Evolutionary conservation across 306 rosid species (phyloP).

Genomic region (Begonia loranthoides): DNA sequence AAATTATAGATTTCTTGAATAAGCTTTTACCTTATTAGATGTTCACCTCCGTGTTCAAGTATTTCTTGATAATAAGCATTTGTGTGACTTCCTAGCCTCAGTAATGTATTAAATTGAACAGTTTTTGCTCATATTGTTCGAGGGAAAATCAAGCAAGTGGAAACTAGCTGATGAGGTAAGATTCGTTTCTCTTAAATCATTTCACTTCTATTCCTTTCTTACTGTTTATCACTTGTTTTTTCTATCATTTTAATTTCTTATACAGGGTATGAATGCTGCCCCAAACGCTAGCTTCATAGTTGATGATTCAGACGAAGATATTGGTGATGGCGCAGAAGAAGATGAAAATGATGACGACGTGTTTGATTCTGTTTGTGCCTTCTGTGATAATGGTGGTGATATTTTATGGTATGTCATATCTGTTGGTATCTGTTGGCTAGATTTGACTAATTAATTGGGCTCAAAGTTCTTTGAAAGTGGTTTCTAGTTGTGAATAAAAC

Average conservation of each 20-base stretch:
- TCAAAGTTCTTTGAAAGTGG: conserved; percentile 1
- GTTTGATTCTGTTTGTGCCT: conserved; percentile 74
- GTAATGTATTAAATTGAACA: conserved; percentile 27
- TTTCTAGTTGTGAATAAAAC: too few relatives aligned
- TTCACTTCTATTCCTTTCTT: neutral
- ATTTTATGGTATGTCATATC: conserved; percentile 45
- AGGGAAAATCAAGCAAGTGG: conserved; percentile 31
- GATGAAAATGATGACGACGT: conserved; percentile 45
- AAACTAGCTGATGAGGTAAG: conserved; percentile 46
- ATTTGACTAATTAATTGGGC: neutral
- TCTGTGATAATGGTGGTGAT: conserved; percentile 87
- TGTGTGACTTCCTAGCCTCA: neutral
- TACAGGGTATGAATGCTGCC: conserved; percentile 48
- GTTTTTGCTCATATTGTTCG: conserved; percentile 43
- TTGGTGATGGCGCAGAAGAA: conserved; percentile 30
- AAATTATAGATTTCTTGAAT: neutral
- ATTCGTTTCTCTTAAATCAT: neutral
- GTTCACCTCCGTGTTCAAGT: too few relatives aligned
- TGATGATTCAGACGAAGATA: conserved; percentile 38
- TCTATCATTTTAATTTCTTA: conserved; percentile 6
- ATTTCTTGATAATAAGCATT: too few relatives aligned
- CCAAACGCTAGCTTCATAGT: conserved; percentile 54
- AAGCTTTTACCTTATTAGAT: neutral
- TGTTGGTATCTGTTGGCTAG: neutral
- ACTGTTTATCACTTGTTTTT: neutral